phyloP scores from a whole-genome alignment of 768 basidiomycete genomes.

The Suillus subalutaceus region DNA sequence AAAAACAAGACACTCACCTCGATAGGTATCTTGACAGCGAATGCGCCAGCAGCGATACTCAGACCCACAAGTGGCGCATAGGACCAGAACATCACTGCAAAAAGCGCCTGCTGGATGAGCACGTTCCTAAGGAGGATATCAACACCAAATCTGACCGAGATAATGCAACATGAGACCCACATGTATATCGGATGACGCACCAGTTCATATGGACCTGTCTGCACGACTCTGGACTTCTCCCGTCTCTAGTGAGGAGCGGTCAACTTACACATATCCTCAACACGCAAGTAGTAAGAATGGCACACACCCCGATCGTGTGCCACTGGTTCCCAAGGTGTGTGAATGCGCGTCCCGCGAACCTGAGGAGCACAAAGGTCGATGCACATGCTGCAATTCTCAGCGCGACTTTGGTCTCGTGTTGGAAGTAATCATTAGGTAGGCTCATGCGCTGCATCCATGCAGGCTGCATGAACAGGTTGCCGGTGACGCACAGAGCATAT shows the following conservation, averaged over 20 bases:
- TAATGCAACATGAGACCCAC: conserved; percentile 19
- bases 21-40: conserved; percentile 37
- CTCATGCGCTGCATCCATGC: conserved; percentile 32
- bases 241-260: conserved; percentile 20
- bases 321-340: conserved; percentile 32
- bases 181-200: conserved; percentile 41
- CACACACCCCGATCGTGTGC: conserved; percentile 35
- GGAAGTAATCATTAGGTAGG: conserved; percentile 28
- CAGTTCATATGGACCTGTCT: conserved; percentile 37
- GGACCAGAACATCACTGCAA: conserved; percentile 29
- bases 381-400: conserved; percentile 31
- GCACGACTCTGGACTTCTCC: conserved; percentile 33
- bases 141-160: conserved; percentile 14
- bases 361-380: conserved; percentile 23
- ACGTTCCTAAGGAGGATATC: neutral
- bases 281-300: neutral
- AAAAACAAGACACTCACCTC: conserved; percentile 27
- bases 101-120: neutral
- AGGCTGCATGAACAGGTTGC: conserved; percentile 37
- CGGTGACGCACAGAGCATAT: conserved; percentile 28
- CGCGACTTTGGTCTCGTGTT: conserved; percentile 24
- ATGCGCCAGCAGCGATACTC: conserved; percentile 24
- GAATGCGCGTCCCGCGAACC: conserved; percentile 19
- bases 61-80: conserved; percentile 36
- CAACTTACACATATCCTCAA: no score